phyloP scores from a whole-genome alignment of 1,284 basidiomycete genomes.

The Trichosporon coremiiforme region DNA sequence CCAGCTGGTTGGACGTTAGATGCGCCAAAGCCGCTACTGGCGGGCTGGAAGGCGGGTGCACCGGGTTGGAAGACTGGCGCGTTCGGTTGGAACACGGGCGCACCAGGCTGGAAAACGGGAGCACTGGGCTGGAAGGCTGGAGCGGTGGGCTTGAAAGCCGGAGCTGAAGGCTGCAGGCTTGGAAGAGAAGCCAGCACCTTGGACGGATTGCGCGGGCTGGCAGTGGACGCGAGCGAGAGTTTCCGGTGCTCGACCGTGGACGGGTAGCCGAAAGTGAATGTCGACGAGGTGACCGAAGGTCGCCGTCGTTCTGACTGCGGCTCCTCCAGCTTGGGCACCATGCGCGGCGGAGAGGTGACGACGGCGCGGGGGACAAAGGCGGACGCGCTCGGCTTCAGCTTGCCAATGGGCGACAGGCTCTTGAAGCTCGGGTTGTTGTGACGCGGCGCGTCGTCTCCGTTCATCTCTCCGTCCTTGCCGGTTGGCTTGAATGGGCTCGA shows the following conservation, averaged over 20 bases:
- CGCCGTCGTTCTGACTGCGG: not conserved
- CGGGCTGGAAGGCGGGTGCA: not conserved
- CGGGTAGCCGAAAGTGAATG: not conserved
- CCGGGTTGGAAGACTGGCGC: not conserved
- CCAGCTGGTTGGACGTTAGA: not conserved
- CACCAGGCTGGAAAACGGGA: not conserved
- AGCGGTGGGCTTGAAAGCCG: conserved; percentile 14
- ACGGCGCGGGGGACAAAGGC: not conserved
- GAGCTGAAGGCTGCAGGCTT: conserved; percentile 13
- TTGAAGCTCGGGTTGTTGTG: not conserved
- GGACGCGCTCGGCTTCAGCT: not conserved
- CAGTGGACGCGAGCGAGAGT: not conserved
- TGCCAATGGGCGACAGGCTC: not conserved
- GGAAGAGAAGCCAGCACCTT: not conserved
- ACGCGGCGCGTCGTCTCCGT: not conserved
- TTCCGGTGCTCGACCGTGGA: not conserved
- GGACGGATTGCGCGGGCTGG: not conserved
- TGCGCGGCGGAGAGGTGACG: not conserved
- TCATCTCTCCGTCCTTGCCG: not conserved
- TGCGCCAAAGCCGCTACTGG: not conserved
- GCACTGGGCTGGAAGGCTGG: conserved; percentile 12
- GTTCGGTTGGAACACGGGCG: not conserved
- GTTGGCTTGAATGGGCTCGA: not conserved
- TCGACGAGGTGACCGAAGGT: not conserved
- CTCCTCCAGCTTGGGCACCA: not conserved